These are phyloP conservation scores for Arctium lappa DNA, from an alignment of 129 eudicot species.

Conservation along the genomic window DNA sequence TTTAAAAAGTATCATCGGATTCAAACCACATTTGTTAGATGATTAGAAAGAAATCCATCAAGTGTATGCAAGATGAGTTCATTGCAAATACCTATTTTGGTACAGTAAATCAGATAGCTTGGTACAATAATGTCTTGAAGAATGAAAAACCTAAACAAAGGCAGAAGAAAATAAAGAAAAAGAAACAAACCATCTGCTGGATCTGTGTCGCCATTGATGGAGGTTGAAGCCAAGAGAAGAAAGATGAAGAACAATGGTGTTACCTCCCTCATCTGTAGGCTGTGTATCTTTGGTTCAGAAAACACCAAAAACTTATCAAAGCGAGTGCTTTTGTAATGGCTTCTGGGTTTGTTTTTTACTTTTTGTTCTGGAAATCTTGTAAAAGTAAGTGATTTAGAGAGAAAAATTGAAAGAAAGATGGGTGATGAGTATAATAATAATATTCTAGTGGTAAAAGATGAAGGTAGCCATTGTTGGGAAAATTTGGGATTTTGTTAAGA, in stretches of 20 bases:
- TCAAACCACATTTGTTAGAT: not conserved
- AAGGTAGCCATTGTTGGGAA: conserved; percentile 6
- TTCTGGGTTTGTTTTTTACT: not conserved
- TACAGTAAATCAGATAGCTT: not conserved
- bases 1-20: not conserved
- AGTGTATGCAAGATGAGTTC: not conserved
- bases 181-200: conserved; percentile 58
- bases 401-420: not conserved
- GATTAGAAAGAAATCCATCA: not conserved
- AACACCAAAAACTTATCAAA: conserved; percentile 5
- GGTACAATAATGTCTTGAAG: not conserved
- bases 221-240: conserved; percentile 33
- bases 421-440: too few relatives aligned
- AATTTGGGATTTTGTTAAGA: conserved; percentile 2
- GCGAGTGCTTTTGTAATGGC: not conserved
- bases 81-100: not conserved
- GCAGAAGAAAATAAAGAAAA: not conserved
- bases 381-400: not conserved
- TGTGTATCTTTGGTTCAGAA: conserved; percentile 16
- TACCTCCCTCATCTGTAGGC: conserved; percentile 29
- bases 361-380: not conserved
- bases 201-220: conserved; percentile 73
- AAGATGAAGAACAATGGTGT: conserved; percentile 35
- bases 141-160: not conserved
- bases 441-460: not conserved